phyloP scores from a whole-genome alignment of 2,329 filamentous ascomycete genomes.

The Aspergillus sp. region DNA sequence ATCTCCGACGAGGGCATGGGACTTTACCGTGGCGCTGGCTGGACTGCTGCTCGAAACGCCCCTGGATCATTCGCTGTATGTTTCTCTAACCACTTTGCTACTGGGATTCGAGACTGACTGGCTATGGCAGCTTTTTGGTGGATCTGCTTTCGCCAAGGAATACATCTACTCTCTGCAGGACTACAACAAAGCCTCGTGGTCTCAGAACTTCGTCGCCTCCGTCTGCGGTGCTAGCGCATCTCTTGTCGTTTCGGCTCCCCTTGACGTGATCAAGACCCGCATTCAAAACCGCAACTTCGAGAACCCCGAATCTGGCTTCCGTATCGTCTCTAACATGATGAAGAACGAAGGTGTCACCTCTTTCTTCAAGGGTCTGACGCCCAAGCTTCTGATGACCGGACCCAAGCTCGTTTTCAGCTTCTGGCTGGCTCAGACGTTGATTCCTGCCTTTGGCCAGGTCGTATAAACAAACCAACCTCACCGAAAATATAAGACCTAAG shows the following conservation, averaged over 20 bases:
- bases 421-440: conserved; percentile 98
- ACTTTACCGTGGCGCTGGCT: conserved; percentile 92
- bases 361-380: conserved; percentile 97
- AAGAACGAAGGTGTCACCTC: conserved; percentile 79
- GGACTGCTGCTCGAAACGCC: conserved; percentile 95
- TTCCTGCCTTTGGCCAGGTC: conserved; percentile 80
- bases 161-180: conserved; percentile 86
- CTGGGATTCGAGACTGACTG: conserved; percentile 11
- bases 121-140: conserved; percentile 76
- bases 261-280: conserved; percentile 97
- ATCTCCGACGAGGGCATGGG: conserved; percentile 92
- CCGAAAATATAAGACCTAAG: neutral
- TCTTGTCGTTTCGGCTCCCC: conserved; percentile 90
- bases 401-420: conserved; percentile 99
- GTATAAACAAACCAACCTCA: conserved; percentile 43
- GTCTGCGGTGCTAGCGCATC: conserved; percentile 93
- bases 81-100: conserved; percentile 25
- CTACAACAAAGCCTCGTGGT: conserved; percentile 94
- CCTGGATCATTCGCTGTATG: conserved; percentile 93
- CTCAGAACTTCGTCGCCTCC: conserved; percentile 95
- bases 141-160: conserved; percentile 95
- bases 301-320: conserved; percentile 90
- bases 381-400: conserved; percentile 98
- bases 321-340: conserved; percentile 89
- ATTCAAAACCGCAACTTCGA: conserved; percentile 99